phyloP scores from a whole-genome alignment of 805 yeast species.

The Candida xiaguanensis region DNA sequence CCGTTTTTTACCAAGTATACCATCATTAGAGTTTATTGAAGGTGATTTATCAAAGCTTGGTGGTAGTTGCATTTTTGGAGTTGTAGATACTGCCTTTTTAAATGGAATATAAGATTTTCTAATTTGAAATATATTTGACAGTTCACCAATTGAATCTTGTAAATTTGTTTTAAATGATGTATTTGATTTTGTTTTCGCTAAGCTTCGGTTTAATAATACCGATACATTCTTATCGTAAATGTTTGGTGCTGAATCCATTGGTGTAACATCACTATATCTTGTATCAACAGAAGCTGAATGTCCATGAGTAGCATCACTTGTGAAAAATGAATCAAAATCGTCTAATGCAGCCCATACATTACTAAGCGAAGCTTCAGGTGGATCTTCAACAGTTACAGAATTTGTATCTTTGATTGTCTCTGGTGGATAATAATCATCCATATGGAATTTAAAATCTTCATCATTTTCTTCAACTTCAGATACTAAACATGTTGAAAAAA shows the following conservation, averaged over 20 bases:
- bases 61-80: slow-evolving; percentile 18
- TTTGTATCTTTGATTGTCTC: slow-evolving; percentile 32
- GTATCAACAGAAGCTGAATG: slow-evolving; percentile 63
- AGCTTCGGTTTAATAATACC: slow-evolving; percentile 65
- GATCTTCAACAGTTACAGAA: slow-evolving; percentile 53
- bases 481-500: slow-evolving; percentile 76
- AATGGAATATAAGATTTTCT: slow-evolving; percentile 42
- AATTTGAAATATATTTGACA: slow-evolving; percentile 6
- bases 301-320: slow-evolving; percentile 44
- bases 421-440: slow-evolving; percentile 52
- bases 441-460: slow-evolving; percentile 50
- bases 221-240: slow-evolving; percentile 78
- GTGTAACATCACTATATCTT: slow-evolving; percentile 41
- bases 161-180: slow-evolving; percentile 73
- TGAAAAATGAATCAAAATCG: slow-evolving; percentile 83
- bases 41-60: slow-evolving; percentile 19
- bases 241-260: slow-evolving; percentile 72
- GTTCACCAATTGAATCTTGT: slow-evolving; percentile 55
- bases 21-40: slow-evolving; percentile 16
- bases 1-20: slow-evolving; percentile 23
- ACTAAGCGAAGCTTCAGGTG: slow-evolving; percentile 70
- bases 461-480: slow-evolving; percentile 31
- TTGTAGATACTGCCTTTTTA: slow-evolving; percentile 17
- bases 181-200: slow-evolving; percentile 71
- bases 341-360: slow-evolving; percentile 93